Base-by-base conservation (phyloP, 2,329 filamentous ascomycete species). In the Fusarium virguliforme region DNA sequence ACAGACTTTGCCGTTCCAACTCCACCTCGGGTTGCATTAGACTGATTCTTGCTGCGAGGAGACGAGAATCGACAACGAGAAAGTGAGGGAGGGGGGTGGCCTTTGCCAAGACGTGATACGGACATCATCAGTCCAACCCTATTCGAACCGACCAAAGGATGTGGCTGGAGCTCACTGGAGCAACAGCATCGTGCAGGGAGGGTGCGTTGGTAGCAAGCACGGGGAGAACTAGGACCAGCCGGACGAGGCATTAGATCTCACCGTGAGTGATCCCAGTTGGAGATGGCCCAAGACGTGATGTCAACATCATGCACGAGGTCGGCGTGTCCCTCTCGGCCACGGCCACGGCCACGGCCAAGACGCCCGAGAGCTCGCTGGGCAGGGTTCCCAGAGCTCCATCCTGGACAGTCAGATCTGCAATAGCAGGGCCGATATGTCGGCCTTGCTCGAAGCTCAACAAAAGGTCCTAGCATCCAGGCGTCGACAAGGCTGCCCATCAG, bases 111-210 rank as follows among this genome's bases (percentile, higher is more conserved):
- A 70, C 60, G 66, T 68, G 73, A 72, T 76, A 74, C 70, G 59
- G 63, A 62, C 61, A 75, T 72, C 62, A 67, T 67, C 61, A 72
- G 66, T 72, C 62, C 66, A 66, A 74, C 59, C 65, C 58, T 58
- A 63, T 65, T 64, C 60, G 54, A 65, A 67, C 63, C 41, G 56
- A 54, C 64, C 28, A 53, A 60, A 62, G 58, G 63, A 76, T 76
- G 75, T 76, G 75, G 75, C 75, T 76, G 64, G 51, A 75, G 71
- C 70, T 76, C 73, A 74, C 73, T 75, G 67, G 74, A 75, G 74
- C 72, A 70, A 75, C 65, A 58, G 46, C 56, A 54, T 48, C 57
- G 66, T 56, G 60, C 71, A 74, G 72, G 30, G 54, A 60, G 56
- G 63, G 53, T 65, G 69, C 63, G 67, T 60, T 37, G 62, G 41